Percentiles rank a stretch among this genome's conserved stretches.
phyloP scores from a whole-genome alignment of 768 basidiomycete genomes.

The Trametes cingulata region DNA sequence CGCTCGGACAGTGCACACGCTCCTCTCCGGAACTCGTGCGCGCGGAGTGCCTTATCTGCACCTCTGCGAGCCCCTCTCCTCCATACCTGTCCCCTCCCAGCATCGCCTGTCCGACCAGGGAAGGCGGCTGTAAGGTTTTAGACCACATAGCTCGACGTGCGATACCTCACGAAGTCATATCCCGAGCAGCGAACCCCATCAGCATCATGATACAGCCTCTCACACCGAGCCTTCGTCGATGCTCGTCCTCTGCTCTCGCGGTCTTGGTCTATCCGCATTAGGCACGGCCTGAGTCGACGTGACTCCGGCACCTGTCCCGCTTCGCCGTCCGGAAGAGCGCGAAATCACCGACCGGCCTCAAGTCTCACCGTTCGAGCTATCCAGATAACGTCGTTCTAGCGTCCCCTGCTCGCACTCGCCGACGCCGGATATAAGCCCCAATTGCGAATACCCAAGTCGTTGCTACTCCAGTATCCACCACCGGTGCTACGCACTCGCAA shows the following conservation, averaged over 20 bases:
- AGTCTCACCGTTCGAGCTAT: background rate
- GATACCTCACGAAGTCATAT: background rate
- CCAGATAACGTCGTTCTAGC: background rate
- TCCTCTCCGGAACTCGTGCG: too few relatives aligned
- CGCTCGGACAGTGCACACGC: background rate
- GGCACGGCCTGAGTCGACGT: background rate
- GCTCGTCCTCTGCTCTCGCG: background rate
- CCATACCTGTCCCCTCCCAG: background rate
- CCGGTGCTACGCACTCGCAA: too few relatives aligned
- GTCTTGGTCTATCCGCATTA: background rate
- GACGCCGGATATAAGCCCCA: too few relatives aligned
- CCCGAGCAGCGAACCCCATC: background rate
- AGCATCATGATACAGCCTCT: slow-evolving; percentile 17
- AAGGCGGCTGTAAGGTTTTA: background rate
- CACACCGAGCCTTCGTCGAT: background rate
- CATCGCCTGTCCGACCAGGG: background rate
- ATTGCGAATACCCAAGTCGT: too few relatives aligned
- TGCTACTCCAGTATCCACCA: too few relatives aligned
- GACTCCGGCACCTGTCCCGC: background rate
- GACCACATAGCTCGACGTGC: background rate
- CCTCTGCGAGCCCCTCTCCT: background rate
- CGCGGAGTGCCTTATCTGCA: background rate
- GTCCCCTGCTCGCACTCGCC: too few relatives aligned
- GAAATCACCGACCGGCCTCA: background rate
- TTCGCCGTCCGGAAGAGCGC: background rate